These are phyloP conservation scores for Trypanosoma rangeli DNA, from an alignment of 208 protist species.

Conservation along the genomic window DNA sequence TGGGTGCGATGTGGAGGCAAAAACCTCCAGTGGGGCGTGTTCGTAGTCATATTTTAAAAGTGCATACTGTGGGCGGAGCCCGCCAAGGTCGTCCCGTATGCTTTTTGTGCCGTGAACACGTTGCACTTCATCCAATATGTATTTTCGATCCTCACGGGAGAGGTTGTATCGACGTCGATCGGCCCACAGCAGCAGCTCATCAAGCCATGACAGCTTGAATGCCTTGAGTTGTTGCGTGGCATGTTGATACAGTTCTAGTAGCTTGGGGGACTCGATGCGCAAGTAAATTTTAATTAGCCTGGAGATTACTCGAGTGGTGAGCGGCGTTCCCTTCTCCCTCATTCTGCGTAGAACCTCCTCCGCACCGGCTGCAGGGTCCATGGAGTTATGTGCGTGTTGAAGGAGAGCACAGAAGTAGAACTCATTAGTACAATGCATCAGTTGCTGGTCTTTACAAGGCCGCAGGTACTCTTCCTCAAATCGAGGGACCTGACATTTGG, in stretches of 20 bases:
- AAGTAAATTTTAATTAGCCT: constrained; percentile 75
- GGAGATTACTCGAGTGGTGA: constrained; percentile 47
- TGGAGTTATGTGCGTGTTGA: constrained; percentile 75
- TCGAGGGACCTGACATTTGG: constrained; percentile 62
- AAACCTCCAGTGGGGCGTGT: constrained; percentile 43
- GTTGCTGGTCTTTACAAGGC: constrained; percentile 33
- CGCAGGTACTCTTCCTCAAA: constrained; percentile 62
- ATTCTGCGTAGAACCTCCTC: constrained; percentile 49
- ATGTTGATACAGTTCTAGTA: constrained; percentile 53
- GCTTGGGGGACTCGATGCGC: constrained; percentile 50
- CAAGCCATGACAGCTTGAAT: constrained; percentile 55
- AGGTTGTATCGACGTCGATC: constrained; percentile 84
- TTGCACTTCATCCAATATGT: constrained; percentile 60
- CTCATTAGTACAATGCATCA: constrained; percentile 64
- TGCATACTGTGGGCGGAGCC: constrained; percentile 70
- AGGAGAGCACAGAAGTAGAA: constrained; percentile 68
- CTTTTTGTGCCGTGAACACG: constrained; percentile 19
- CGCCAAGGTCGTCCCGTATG: constrained; percentile 33
- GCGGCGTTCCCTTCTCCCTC: constrained; percentile 31
- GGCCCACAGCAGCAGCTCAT: constrained; percentile 74
- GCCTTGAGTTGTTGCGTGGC: constrained; percentile 41
- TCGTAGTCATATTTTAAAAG: constrained; percentile 64
- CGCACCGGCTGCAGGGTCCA: constrained; percentile 48
- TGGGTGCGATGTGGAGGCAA: constrained; percentile 35
- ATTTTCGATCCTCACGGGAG: constrained; percentile 46